These are phyloP conservation scores for Clavispora santaluciae DNA, from an alignment of 805 yeast genomes.

Conservation along the genomic window DNA sequence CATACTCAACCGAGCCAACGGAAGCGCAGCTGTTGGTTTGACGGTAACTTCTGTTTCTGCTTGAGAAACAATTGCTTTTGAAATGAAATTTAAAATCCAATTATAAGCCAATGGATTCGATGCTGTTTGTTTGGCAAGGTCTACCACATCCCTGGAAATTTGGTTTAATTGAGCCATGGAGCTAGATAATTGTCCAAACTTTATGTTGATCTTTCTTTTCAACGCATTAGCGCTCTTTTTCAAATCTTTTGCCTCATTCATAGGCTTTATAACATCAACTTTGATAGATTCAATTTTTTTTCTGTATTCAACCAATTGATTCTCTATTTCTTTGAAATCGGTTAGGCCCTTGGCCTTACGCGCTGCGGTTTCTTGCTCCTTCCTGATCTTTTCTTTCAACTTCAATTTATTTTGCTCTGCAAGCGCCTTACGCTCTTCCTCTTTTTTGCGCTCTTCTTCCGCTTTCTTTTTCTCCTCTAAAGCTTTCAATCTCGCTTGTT, in stretches of 20 bases:
- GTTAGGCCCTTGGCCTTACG: constrained; percentile 28
- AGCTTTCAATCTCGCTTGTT: constrained; percentile 2
- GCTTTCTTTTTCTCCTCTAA: constrained; percentile 15
- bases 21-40: constrained; percentile 69
- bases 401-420: constrained; percentile 18
- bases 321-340: constrained; percentile 34
- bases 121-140: constrained; percentile 39
- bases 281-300: constrained; percentile 56
- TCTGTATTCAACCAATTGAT: constrained; percentile 44
- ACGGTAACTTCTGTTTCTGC: constrained; percentile 90
- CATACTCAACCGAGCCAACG: constrained; percentile 65
- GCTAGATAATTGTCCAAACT: constrained; percentile 86
- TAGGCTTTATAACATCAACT: constrained; percentile 48
- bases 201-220: constrained; percentile 77
- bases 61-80: constrained; percentile 83
- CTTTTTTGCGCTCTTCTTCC: constrained; percentile 9
- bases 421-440: constrained; percentile 13
- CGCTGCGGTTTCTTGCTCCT: constrained; percentile 12
- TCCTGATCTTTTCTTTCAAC: constrained; percentile 12
- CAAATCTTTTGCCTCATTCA: constrained; percentile 45
- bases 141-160: constrained; percentile 48
- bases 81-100: constrained; percentile 77
- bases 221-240: constrained; percentile 54
- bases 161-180: constrained; percentile 53
- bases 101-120: constrained; percentile 48